phyloP scores from a whole-genome alignment of 1,284 basidiomycete genomes.

The Boletus semigastroideus region DNA sequence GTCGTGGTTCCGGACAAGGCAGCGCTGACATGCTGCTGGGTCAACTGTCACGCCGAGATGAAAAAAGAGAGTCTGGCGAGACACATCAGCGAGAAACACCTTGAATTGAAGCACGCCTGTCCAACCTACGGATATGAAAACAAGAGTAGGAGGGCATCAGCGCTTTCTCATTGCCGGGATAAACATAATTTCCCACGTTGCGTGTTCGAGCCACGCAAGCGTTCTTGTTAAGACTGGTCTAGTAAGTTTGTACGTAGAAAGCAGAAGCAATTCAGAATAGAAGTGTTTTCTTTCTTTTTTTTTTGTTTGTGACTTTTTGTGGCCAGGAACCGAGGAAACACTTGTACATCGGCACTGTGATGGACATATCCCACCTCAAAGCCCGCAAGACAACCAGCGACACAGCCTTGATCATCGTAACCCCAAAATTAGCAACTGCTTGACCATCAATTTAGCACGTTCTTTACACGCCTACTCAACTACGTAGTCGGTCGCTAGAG shows the following conservation, averaged over 20 bases:
- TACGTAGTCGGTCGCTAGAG: slow-evolving; percentile 17
- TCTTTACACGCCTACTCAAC: background rate
- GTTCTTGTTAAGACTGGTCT: too few relatives aligned
- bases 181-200: too few relatives aligned
- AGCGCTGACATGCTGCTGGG: slow-evolving; percentile 18
- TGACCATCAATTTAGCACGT: slow-evolving; percentile 3
- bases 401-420: too few relatives aligned
- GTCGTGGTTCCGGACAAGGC: slow-evolving; percentile 18
- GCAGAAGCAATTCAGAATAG: too few relatives aligned
- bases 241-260: too few relatives aligned
- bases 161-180: too few relatives aligned
- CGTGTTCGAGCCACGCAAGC: too few relatives aligned
- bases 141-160: background rate
- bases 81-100: slow-evolving; percentile 30
- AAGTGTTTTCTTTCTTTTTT: too few relatives aligned
- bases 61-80: slow-evolving; percentile 31
- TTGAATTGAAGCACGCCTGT: slow-evolving; percentile 22
- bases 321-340: too few relatives aligned
- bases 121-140: slow-evolving; percentile 26
- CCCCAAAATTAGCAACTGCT: background rate
- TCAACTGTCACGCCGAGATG: slow-evolving; percentile 18
- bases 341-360: too few relatives aligned
- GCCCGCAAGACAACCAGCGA: slow-evolving; percentile 20
- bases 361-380: slow-evolving; percentile 15
- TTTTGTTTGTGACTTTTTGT: too few relatives aligned